Percentiles rank a stretch among this genome's conserved stretches.
These are phyloP conservation scores for Brassica napus DNA, from an alignment of 345 rosid species.

Conservation along the genomic window DNA sequence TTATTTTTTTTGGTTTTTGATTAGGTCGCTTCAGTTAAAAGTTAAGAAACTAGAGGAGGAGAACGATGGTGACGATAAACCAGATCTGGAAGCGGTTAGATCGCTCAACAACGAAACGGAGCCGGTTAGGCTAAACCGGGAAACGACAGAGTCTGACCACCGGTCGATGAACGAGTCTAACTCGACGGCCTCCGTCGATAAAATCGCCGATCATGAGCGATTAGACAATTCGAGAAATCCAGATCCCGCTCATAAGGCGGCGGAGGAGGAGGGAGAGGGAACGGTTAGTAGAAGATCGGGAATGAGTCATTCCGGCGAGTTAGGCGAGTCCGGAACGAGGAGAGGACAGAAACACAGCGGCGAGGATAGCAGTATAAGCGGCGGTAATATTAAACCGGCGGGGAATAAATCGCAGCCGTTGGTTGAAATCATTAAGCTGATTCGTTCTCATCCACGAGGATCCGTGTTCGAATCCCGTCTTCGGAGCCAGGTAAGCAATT, in stretches of 20 bases:
- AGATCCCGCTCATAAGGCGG: constrained; percentile 42
- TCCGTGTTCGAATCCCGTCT: constrained; percentile 55
- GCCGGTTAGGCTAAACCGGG: constrained; percentile 24
- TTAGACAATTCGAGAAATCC: constrained; percentile 29
- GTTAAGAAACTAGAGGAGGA: constrained; percentile 42
- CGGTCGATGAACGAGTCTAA: constrained; percentile 76
- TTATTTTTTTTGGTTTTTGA: background rate
- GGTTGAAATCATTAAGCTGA: constrained; percentile 44
- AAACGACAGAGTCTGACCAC: constrained; percentile 50
- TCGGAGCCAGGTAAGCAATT: constrained; percentile 49
- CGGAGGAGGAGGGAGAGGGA: constrained; percentile 15
- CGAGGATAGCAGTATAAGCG: constrained; percentile 21
- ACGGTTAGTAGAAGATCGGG: constrained; percentile 34
- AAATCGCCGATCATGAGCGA: constrained; percentile 34
- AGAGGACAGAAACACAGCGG: constrained; percentile 34
- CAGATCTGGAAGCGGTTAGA: constrained; percentile 40
- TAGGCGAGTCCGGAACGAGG: constrained; percentile 48
- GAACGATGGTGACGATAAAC: constrained; percentile 26
- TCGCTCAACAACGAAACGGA: constrained; percentile 11
- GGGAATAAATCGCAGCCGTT: constrained; percentile 56
- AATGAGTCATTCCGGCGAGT: constrained; percentile 43
- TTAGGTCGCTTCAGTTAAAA: constrained; percentile 50
- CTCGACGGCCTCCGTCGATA: constrained; percentile 54
- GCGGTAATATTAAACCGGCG: constrained; percentile 29
- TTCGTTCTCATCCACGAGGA: constrained; percentile 55